Conservation (phyloP, 129 eudicot genomes). For the Logfia minima region DNA sequence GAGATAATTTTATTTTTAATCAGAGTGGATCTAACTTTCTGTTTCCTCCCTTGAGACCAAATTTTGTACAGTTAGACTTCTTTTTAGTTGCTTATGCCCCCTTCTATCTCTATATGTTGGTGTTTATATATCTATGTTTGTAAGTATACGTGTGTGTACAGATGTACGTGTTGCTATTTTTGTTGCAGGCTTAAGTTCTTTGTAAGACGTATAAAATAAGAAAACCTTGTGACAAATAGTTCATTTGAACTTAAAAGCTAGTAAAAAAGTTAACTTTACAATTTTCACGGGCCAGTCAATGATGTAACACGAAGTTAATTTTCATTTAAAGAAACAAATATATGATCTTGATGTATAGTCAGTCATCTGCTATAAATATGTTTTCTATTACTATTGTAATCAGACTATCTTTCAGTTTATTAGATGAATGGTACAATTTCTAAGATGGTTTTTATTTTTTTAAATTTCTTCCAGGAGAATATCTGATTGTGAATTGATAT, state of each 20-base stretch:
- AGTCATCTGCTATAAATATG: slow-evolving; percentile 8
- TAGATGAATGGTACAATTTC: background rate
- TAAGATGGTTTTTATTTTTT: background rate
- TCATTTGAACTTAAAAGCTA: background rate
- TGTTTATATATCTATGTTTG: slow-evolving; percentile 5
- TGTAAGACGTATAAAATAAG: background rate
- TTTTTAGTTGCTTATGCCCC: background rate
- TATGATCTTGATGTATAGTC: slow-evolving; percentile 1
- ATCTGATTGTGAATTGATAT: slow-evolving; percentile 19
- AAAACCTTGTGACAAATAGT: slow-evolving; percentile 9
- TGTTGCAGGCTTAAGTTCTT: background rate
- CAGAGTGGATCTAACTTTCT: slow-evolving; percentile 20
- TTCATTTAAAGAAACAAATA: background rate
- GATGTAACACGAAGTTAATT: background rate
- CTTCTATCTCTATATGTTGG: background rate
- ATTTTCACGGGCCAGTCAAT: background rate
- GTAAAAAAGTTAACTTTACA: slow-evolving; percentile 4
- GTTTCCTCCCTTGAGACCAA: background rate
- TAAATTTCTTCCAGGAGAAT: slow-evolving; percentile 16
- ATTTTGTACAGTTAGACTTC: background rate
- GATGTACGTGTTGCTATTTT: background rate
- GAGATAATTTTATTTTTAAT: background rate
- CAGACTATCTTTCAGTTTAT: background rate
- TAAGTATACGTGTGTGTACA: background rate
- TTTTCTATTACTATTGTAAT: background rate